Evolutionary conservation across 805 yeast genomes (phyloP), one percentile per base, ranked within the genome.

Genomic region (Candida odintsovae): DNA sequence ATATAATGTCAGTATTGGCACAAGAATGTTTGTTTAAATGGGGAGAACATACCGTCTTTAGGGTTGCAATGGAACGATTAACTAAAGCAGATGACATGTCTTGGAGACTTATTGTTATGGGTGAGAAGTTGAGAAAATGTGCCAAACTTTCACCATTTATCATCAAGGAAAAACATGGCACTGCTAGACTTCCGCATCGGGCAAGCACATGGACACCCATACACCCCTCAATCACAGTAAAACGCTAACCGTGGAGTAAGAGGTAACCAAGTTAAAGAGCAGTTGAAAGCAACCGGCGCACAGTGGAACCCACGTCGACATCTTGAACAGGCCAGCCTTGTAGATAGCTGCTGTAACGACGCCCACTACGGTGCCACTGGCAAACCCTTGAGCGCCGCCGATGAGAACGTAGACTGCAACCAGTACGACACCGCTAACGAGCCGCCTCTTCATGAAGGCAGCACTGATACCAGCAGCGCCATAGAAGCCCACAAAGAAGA

Each of bases 241-340:
- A 1, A 67, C 68, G 15, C 78, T 64, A 40, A 76, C 76, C 49
- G 80, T 72, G 47, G 86, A 78, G 61, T 85, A 88, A 6, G 86
- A 75, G 9, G 82, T 75, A 29, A 83, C 70, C 31, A 88, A 73
- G 59, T 85, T 79, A 63, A 77, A 86, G 38, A 89, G 59, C 6
- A 86, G 72, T 54, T 80, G 82, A 5, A 85, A 76, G 2, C 85
- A 64, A 0, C 82, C 95, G 80, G 90, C 87, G 46, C 85, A 76
- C 53, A 92, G 75, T 0, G 99, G 98, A 8, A 92, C 80, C 99
- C 99, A 92, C 0, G 97, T 87, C 12, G 95, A 83, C 95, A 94
- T 87, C 20, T 85, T 77, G 56, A 92, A 80, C 21, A 84, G 73
- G 0, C 96, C 96, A 0, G 95, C 81, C 45, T 75, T 71, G 66